A percentile compares a stretch with the other conserved stretches of the same genome.
These are phyloP conservation scores for Beauveria brongniartii DNA, from an alignment of 2,329 filamentous ascomycete genomes.

Conservation along the genomic window DNA sequence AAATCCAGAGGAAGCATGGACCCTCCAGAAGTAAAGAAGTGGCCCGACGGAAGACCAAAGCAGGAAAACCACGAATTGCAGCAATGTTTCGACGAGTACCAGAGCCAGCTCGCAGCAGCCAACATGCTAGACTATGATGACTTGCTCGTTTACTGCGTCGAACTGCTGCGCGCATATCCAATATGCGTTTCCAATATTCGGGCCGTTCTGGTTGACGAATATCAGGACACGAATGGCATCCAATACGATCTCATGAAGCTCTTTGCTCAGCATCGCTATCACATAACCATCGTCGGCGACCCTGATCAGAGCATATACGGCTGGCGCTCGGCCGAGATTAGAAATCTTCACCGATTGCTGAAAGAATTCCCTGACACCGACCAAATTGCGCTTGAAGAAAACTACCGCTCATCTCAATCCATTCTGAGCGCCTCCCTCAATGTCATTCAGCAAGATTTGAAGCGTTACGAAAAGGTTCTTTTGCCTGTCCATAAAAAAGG, in stretches of 20 bases:
- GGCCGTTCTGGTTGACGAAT: conserved; percentile 90
- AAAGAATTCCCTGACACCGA: conserved; percentile 68
- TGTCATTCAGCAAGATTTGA: conserved; percentile 84
- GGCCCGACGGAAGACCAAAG: conserved; percentile 25
- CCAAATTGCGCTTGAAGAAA: conserved; percentile 82
- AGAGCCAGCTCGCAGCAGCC: conserved; percentile 62
- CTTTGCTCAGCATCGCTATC: conserved; percentile 61
- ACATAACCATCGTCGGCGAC: conserved; percentile 93
- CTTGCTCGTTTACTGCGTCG: conserved; percentile 72
- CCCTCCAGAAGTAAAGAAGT: conserved; percentile 18
- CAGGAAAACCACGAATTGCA: conserved; percentile 52
- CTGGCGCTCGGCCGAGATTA: conserved; percentile 86
- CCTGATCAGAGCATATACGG: conserved; percentile 98
- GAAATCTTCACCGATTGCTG: conserved; percentile 75
- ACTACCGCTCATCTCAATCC: conserved; percentile 83
- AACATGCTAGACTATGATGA: conserved; percentile 95
- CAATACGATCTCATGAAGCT: conserved; percentile 93
- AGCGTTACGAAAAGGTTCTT: conserved; percentile 70
- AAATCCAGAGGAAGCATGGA: conserved; percentile 50
- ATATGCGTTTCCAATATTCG: conserved; percentile 83
- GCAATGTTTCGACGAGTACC: conserved; percentile 65
- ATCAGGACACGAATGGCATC: conserved; percentile 92
- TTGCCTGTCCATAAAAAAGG: conserved; percentile 74
- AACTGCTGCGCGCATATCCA: conserved; percentile 66
- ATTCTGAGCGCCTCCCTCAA: conserved; percentile 74